phyloP scores from a whole-genome alignment of 176 grass and related monocot species.

The Phyllostachys edulis region DNA sequence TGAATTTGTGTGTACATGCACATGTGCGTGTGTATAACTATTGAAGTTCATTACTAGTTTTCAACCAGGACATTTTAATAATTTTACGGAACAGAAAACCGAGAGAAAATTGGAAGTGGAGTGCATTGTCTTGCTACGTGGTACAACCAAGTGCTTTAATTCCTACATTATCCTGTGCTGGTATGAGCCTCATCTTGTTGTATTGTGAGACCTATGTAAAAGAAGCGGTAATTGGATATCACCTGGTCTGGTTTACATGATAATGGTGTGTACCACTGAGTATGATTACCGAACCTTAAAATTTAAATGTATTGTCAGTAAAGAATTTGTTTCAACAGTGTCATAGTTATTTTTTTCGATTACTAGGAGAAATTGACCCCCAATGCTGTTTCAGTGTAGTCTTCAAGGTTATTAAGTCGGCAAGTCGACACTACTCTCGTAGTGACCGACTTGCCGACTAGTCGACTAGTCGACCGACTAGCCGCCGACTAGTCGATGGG shows the following conservation, averaged over 20 bases:
- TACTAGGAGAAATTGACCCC: neutral
- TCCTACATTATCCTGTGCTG: neutral
- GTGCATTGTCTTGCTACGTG: neutral
- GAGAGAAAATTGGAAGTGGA: neutral
- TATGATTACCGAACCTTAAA: conserved; percentile 1
- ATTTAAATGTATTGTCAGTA: neutral
- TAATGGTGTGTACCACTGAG: neutral
- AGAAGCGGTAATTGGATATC: neutral
- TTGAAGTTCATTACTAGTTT: conserved; percentile 25
- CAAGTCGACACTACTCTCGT: too few species aligned
- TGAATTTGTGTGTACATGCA: neutral
- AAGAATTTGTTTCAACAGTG: neutral
- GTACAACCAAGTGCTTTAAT: neutral
- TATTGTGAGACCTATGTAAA: neutral
- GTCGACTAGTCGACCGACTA: too few species aligned
- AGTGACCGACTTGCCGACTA: too few species aligned
- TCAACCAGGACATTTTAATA: neutral
- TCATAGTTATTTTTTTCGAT: neutral
- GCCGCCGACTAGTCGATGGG: too few species aligned
- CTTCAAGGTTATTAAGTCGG: too few species aligned
- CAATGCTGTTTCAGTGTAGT: neutral
- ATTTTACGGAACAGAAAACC: conserved; percentile 13
- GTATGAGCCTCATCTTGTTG: neutral
- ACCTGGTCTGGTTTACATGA: neutral
- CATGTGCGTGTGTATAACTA: neutral